These are phyloP conservation scores for Austroboletus eburneus DNA, from an alignment of 768 basidiomycete genomes.

Conservation along the genomic window DNA sequence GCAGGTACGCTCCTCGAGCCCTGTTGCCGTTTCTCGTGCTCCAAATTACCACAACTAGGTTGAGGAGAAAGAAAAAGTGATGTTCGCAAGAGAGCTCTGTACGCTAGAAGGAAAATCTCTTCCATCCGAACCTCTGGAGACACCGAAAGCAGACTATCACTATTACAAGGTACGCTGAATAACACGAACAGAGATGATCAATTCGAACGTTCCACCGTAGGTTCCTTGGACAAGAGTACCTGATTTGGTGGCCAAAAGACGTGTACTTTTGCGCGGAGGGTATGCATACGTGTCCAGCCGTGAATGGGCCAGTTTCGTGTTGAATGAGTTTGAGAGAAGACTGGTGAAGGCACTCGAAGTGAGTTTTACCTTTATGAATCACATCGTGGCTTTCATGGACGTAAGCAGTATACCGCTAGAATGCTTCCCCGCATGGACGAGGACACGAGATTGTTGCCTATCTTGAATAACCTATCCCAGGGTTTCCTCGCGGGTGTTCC, in stretches of 20 bases:
- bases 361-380: slow-evolving; percentile 11
- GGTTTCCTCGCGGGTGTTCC: slow-evolving; percentile 91
- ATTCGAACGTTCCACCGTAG: slow-evolving; percentile 36
- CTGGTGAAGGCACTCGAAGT: slow-evolving; percentile 79
- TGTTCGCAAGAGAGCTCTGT: slow-evolving; percentile 44
- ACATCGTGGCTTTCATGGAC: slow-evolving; percentile 8
- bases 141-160: neutral
- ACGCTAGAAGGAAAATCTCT: slow-evolving; percentile 28
- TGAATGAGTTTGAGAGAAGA: slow-evolving; percentile 76
- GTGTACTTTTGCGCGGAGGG: slow-evolving; percentile 72
- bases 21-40: neutral
- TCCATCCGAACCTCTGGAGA: neutral
- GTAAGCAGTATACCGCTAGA: slow-evolving; percentile 61
- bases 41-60: slow-evolving; percentile 44
- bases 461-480: slow-evolving; percentile 87
- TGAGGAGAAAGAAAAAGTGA: slow-evolving; percentile 48
- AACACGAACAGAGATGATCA: neutral
- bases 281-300: slow-evolving; percentile 84
- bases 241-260: slow-evolving; percentile 80
- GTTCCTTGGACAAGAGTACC: slow-evolving; percentile 97
- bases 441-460: slow-evolving; percentile 84
- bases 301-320: slow-evolving; percentile 80
- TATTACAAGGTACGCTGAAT: slow-evolving; percentile 68
- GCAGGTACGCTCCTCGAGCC: slow-evolving; percentile 38
- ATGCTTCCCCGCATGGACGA: slow-evolving; percentile 89